phyloP scores from a whole-genome alignment of 2,329 filamentous ascomycete genomes.

The Calonectria honghensis region DNA sequence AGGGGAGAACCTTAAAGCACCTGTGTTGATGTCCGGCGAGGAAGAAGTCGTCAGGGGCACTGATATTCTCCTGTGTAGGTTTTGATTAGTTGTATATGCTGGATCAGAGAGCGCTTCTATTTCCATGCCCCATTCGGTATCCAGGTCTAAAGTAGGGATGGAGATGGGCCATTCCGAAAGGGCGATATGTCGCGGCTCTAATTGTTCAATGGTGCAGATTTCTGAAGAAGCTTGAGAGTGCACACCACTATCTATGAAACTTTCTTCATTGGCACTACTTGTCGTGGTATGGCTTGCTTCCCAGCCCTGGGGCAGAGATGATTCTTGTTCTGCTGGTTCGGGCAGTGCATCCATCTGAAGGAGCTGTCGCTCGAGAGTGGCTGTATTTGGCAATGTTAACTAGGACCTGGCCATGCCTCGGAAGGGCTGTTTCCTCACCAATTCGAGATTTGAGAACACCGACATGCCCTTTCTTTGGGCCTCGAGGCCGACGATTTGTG shows the following conservation, averaged over 20 bases:
- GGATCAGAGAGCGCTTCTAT: background rate
- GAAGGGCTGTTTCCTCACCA: background rate
- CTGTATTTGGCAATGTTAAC: background rate
- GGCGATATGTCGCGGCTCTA: background rate
- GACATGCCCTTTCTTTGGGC: background rate
- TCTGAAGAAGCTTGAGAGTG: background rate
- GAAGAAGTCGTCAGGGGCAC: background rate
- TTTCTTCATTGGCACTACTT: background rate
- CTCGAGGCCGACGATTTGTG: background rate
- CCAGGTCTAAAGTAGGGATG: background rate
- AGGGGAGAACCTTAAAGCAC: background rate
- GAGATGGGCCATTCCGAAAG: background rate
- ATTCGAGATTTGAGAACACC: conserved; percentile 1
- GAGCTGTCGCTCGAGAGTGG: background rate
- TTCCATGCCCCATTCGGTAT: background rate
- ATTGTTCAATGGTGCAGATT: background rate
- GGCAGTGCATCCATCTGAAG: background rate
- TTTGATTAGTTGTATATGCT: background rate
- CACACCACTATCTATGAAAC: background rate
- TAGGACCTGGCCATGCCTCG: background rate
- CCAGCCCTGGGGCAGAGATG: background rate
- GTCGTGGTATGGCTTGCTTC: background rate
- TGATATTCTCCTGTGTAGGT: background rate
- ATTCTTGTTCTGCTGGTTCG: background rate
- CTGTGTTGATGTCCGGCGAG: background rate